Conservation (phyloP, 1,284 basidiomycete species). For the Golubevia pallescens region DNA sequence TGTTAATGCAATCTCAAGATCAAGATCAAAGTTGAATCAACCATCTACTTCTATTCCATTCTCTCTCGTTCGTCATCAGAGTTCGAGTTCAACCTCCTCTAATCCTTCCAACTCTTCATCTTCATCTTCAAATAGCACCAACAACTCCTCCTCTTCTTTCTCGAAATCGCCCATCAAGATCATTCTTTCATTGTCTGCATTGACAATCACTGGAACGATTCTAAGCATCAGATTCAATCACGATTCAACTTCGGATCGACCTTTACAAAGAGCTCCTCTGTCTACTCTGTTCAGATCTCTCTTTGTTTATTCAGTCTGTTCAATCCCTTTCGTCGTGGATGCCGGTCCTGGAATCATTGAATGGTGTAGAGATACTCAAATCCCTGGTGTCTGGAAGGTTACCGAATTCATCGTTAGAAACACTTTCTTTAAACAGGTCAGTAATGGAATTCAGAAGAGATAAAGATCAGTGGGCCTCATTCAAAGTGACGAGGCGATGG, state of each 20-base stretch:
- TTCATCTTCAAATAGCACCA: too few relatives aligned
- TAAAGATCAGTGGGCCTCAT: too few relatives aligned
- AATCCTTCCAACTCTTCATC: not conserved
- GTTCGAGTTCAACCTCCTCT: not conserved
- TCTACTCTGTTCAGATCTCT: slow-evolving; percentile 73
- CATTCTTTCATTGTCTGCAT: not conserved
- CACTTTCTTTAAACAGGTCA: slow-evolving; percentile 84
- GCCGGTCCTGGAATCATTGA: slow-evolving; percentile 75
- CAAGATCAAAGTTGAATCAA: too few relatives aligned
- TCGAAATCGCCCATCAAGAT: not conserved
- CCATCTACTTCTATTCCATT: not conserved
- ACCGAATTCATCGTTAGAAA: slow-evolving; percentile 76
- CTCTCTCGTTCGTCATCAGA: not conserved
- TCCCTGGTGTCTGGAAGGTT: slow-evolving; percentile 74
- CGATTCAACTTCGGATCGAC: not conserved
- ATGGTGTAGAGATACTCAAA: slow-evolving; percentile 68
- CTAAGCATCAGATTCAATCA: not conserved
- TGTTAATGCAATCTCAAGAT: too few relatives aligned
- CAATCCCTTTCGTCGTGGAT: slow-evolving; percentile 78
- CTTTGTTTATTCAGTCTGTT: slow-evolving; percentile 80
- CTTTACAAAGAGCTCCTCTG: not conserved
- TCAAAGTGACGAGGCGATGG: too few relatives aligned
- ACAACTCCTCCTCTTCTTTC: not conserved
- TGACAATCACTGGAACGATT: not conserved
- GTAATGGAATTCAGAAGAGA: slow-evolving; percentile 28